phyloP scores from a whole-genome alignment of 2,329 filamentous ascomycete species.

The Alternaria arborescens region DNA sequence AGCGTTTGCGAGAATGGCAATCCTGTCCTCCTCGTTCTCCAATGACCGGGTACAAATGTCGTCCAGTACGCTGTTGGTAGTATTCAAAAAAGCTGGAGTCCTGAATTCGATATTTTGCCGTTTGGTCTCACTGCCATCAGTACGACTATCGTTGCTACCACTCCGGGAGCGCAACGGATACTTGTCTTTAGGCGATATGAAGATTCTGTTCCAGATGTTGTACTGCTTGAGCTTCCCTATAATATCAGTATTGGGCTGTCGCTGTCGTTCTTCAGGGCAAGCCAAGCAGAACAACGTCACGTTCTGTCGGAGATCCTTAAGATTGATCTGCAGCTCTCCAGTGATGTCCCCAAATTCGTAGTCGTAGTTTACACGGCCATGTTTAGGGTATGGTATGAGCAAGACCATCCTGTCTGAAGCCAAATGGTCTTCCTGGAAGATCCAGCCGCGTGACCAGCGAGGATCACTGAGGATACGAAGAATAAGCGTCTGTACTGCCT shows the following conservation, averaged over 20 bases:
- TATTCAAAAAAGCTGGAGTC: slow-evolving; percentile 15
- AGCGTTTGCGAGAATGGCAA: slow-evolving; percentile 30
- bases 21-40: slow-evolving; percentile 20
- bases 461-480: slow-evolving; percentile 22
- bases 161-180: neutral
- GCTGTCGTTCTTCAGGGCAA: neutral
- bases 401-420: slow-evolving; percentile 25
- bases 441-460: slow-evolving; percentile 33
- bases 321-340: slow-evolving; percentile 24
- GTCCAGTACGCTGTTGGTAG: slow-evolving; percentile 25
- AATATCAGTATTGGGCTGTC: slow-evolving; percentile 19
- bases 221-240: slow-evolving; percentile 31
- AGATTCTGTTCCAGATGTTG: slow-evolving; percentile 26
- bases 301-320: slow-evolving; percentile 18
- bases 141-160: neutral
- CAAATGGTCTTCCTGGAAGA: slow-evolving; percentile 35
- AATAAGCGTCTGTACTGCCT: slow-evolving; percentile 21
- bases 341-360: slow-evolving; percentile 16
- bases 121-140: neutral
- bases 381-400: slow-evolving; percentile 21
- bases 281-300: slow-evolving; percentile 31
- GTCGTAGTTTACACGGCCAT: neutral
- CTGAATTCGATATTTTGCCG: neutral
- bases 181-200: neutral
- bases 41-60: slow-evolving; percentile 25